Percentiles rank a stretch among this genome's conserved stretches.
Evolutionary conservation across 768 basidiomycete genomes (phyloP).

Genomic region (Boletus fagicola): DNA sequence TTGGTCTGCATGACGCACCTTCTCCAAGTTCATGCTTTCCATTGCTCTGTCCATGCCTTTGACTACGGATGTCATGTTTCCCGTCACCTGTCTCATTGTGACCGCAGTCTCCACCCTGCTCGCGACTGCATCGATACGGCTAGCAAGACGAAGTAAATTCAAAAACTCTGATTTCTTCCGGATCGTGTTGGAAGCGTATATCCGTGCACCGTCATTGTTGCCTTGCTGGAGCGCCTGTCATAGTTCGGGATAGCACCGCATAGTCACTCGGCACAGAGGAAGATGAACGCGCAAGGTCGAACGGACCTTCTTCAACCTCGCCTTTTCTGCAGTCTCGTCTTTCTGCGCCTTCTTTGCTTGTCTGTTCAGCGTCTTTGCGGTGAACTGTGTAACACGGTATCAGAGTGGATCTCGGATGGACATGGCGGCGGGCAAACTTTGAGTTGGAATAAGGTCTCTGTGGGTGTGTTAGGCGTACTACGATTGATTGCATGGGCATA

Average conservation of each 20-base stretch:
- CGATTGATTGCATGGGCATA: not conserved
- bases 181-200: slow-evolving; percentile 98
- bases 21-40: slow-evolving; percentile 98
- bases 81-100: slow-evolving; percentile 95
- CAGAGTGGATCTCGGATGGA: slow-evolving; percentile 13
- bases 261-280: not conserved
- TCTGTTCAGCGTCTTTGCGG: slow-evolving; percentile 89
- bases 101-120: slow-evolving; percentile 97
- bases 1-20: slow-evolving; percentile 49
- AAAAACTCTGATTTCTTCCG: slow-evolving; percentile 95
- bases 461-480: slow-evolving; percentile 5
- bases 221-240: slow-evolving; percentile 90
- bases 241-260: not conserved
- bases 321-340: slow-evolving; percentile 87
- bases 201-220: slow-evolving; percentile 94
- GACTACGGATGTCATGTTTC: slow-evolving; percentile 95
- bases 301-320: slow-evolving; percentile 87
- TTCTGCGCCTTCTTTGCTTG: slow-evolving; percentile 98
- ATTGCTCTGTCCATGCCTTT: slow-evolving; percentile 99
- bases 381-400: slow-evolving; percentile 63
- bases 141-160: slow-evolving; percentile 86
- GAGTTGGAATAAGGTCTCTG: slow-evolving; percentile 98
- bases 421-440: slow-evolving; percentile 57
- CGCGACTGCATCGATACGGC: slow-evolving; percentile 94
- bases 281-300: not conserved